Evolutionary conservation across 106 monocot species (phyloP).

Genomic region (Platanthera zijinensis): DNA sequence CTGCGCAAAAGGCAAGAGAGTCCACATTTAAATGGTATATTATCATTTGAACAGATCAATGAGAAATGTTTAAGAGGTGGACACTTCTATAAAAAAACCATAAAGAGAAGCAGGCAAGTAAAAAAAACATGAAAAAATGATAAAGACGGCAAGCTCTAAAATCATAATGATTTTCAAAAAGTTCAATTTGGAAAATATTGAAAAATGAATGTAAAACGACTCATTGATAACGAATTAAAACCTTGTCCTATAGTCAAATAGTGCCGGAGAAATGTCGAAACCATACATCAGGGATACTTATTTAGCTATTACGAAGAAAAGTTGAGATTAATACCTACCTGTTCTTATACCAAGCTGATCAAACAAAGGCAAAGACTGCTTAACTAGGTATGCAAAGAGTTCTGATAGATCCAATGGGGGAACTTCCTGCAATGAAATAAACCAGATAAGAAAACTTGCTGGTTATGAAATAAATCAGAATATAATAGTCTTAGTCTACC

Average conservation of each 20-base stretch:
- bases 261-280: not conserved
- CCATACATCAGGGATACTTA: not conserved
- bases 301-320: not conserved
- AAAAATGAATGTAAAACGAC: not conserved
- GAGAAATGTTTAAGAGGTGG: not conserved
- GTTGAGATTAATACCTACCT: conserved; percentile 30
- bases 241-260: not conserved
- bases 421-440: conserved; percentile 52
- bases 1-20: conserved; percentile 21
- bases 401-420: conserved; percentile 77
- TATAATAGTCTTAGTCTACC: not conserved
- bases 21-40: not conserved
- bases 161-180: not conserved
- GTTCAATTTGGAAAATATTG: not conserved
- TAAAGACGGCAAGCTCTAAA: not conserved
- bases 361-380: conserved; percentile 70
- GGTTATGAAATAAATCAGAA: not conserved
- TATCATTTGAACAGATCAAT: not conserved
- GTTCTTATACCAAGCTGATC: conserved; percentile 74
- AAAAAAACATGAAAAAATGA: not conserved
- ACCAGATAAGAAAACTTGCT: not conserved
- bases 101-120: not conserved
- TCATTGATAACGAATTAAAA: not conserved
- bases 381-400: conserved; percentile 80
- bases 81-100: not conserved